Evolutionary conservation across 2,329 filamentous ascomycete species (phyloP).

Genomic region (Cladophialophora bantiana): DNA sequence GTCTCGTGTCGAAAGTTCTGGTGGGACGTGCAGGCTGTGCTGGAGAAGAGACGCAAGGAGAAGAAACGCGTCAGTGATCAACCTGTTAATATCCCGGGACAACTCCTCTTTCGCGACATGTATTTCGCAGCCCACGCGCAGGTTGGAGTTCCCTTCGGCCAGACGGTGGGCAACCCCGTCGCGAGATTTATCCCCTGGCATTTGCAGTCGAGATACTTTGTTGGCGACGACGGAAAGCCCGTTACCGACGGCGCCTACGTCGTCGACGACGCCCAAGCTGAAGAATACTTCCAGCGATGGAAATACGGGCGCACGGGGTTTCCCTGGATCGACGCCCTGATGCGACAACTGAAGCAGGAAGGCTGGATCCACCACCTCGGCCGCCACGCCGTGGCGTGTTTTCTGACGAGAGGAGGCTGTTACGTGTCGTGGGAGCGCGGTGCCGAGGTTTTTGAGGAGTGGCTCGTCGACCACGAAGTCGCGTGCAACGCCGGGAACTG

Average conservation of each 20-base stretch:
- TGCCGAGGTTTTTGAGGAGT: constrained; percentile 78
- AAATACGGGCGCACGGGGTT: constrained; percentile 74
- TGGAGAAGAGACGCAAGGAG: constrained; percentile 63
- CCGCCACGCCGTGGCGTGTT: constrained; percentile 78
- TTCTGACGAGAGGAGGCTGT: constrained; percentile 79
- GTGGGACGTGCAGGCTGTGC: constrained; percentile 71
- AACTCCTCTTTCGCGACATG: constrained; percentile 81
- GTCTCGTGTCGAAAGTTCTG: constrained; percentile 76
- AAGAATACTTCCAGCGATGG: constrained; percentile 73
- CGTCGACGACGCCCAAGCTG: constrained; percentile 67
- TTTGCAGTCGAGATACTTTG: constrained; percentile 65
- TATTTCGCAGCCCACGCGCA: constrained; percentile 79
- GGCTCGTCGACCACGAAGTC: constrained; percentile 75
- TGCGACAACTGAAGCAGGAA: constrained; percentile 74
- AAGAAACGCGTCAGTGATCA: constrained; percentile 63
- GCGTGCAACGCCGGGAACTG: constrained; percentile 78
- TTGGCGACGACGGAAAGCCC: constrained; percentile 46
- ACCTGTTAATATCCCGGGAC: constrained; percentile 74
- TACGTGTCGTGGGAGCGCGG: constrained; percentile 82
- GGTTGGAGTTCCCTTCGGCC: constrained; percentile 68
- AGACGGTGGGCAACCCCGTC: constrained; percentile 69
- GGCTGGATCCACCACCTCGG: constrained; percentile 84
- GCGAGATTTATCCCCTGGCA: constrained; percentile 83
- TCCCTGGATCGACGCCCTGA: constrained; percentile 80
- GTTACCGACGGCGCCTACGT: constrained; percentile 67